Conservation (phyloP, 1,139 yeast genomes). For the Suhomyces choctaworum region DNA sequence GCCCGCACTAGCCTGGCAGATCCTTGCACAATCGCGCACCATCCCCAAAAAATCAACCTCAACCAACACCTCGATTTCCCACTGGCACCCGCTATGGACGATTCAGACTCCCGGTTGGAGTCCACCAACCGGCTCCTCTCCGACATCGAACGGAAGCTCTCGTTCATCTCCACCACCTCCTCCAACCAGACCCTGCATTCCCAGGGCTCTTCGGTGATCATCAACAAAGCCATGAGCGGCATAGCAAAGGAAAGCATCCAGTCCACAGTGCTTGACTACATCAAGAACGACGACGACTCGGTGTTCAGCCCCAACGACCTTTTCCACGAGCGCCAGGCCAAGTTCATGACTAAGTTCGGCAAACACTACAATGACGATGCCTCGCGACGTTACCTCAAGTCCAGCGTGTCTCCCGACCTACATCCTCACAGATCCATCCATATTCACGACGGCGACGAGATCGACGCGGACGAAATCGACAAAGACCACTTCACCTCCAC, state of each 20-base stretch:
- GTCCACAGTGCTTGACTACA: constrained; percentile 33
- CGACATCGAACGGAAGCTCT: constrained; percentile 36
- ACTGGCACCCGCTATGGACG: constrained; percentile 5
- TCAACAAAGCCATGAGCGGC: constrained; percentile 29
- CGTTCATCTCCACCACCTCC: constrained; percentile 28
- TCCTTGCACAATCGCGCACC: no score
- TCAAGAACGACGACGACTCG: constrained; percentile 24
- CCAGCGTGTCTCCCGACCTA: constrained; percentile 8
- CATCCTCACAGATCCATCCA: constrained; percentile 12
- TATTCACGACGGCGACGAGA: constrained; percentile 13
- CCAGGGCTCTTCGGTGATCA: constrained; percentile 31
- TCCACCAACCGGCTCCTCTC: constrained; percentile 28
- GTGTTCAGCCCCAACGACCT: constrained; percentile 38
- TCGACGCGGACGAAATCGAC: constrained; percentile 17
- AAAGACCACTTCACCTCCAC: constrained; percentile 8
- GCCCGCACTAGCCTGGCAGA: no score
- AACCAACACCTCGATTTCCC: neutral
- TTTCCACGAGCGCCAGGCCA: constrained; percentile 37
- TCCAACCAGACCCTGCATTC: constrained; percentile 30
- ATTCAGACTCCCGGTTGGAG: constrained; percentile 18
- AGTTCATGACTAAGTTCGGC: constrained; percentile 34
- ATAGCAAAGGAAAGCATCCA: constrained; percentile 33
- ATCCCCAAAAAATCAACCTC: no score
- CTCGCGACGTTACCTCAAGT: constrained; percentile 9
- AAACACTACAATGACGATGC: constrained; percentile 26